Base-by-base conservation (phyloP, 2,329 filamentous ascomycete species). In the Microascus cirrosus region DNA sequence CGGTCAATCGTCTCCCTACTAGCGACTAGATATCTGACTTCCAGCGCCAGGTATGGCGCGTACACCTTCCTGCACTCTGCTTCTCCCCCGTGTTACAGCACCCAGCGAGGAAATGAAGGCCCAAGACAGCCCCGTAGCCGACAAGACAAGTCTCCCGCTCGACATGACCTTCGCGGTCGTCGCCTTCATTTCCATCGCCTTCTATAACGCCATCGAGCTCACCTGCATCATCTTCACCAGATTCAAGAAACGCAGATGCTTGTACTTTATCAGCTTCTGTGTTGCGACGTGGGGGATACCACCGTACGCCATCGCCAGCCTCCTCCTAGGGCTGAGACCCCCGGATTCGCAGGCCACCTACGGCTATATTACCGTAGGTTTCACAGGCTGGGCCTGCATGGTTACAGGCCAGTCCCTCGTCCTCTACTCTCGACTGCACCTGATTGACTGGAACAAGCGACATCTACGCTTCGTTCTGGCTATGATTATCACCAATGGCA, bases 321-420 rank as follows among this genome's bases (percentile, higher is more conserved):
- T 77, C 42, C 65, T 77, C 57, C 78, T 77, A 61, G 28, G 18
- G 13, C 11, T 48, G 3, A 68, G 62, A 3, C 54, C 56, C 3
- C 39, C 62, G 3, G 61, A 59, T 0, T 36, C 59, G 8, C 39
- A 2, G 15, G 28, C 59, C 1, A 57, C 54, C 12, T 63, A 66
- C 12, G 54, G 64, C 1, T 60, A 64, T n/a, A 62, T 63, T 7
- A 62, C 65, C 0, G 24, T 65, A 1, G 68, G 67, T 36, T 15
- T 55, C 1, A 12, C 63, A 2, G 67, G 67, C 12, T 71, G 69
- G 69, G 59, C 67, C 12, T 62, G 62, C 2, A 84, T 85, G 80
- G 77, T 86, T 0, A 83, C 81, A 1, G 83, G 83, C 0, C 81
- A 85, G 65, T 77, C 78, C 0, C 63, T 85, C 13, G 83, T 86